phyloP scores from a whole-genome alignment of 2,329 filamentous ascomycete species.

The Botrytis sinoallii region DNA sequence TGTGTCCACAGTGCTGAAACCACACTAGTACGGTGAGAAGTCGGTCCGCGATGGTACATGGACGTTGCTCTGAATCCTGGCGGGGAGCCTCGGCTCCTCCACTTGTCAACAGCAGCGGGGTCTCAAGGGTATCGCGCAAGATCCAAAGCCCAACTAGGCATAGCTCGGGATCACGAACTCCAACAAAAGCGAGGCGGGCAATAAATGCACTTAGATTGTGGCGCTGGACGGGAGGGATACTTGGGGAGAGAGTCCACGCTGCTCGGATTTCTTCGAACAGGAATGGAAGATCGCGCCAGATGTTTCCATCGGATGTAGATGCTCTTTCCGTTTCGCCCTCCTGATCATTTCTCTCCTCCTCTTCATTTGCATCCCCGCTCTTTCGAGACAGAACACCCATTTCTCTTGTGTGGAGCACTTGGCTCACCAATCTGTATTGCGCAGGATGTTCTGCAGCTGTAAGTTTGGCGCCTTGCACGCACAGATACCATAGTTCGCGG shows the following conservation, averaged over 20 bases:
- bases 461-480: neutral
- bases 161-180: neutral
- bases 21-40: neutral
- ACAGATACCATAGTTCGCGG: neutral
- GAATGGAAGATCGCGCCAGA: neutral
- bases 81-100: neutral
- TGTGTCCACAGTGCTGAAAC: neutral
- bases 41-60: rapidly evolving
- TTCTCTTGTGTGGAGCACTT: neutral
- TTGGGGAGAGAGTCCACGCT: neutral
- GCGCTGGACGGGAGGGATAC: neutral
- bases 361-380: neutral
- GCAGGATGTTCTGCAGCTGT: neutral
- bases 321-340: neutral
- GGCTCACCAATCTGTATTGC: neutral
- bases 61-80: neutral
- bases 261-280: neutral
- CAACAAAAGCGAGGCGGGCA: neutral
- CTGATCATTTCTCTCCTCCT: neutral
- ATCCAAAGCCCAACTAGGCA: neutral
- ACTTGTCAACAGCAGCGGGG: rapidly evolving
- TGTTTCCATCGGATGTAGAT: neutral
- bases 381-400: neutral
- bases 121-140: neutral
- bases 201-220: neutral